These are phyloP conservation scores for Cadophora luteo-olivacea DNA, from an alignment of 2,329 filamentous ascomycete species.

Conservation along the genomic window DNA sequence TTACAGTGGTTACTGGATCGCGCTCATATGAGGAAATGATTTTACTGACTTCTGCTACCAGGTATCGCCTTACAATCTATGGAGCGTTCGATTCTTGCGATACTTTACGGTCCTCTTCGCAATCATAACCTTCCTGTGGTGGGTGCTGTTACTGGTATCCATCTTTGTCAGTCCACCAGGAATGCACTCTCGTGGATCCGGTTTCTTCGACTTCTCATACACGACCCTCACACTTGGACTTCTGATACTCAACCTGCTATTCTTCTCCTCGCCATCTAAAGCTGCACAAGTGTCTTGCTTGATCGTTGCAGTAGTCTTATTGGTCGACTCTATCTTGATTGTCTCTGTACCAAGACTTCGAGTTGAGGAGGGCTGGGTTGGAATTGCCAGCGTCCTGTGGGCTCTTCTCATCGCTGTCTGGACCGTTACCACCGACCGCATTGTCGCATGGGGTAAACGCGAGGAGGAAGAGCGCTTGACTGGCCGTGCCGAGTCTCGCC, in stretches of 20 bases:
- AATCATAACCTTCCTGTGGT: slow-evolving; percentile 83
- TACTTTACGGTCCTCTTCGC: slow-evolving; percentile 81
- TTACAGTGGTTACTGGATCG: not conserved
- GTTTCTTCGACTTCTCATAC: slow-evolving; percentile 88
- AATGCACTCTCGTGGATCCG: slow-evolving; percentile 86
- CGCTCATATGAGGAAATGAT: not conserved
- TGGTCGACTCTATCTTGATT: slow-evolving; percentile 81
- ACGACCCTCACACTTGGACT: slow-evolving; percentile 79
- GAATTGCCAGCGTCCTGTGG: slow-evolving; percentile 86
- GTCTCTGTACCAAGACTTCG: slow-evolving; percentile 76
- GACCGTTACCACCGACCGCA: slow-evolving; percentile 78
- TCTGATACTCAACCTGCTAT: slow-evolving; percentile 78
- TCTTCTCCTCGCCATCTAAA: slow-evolving; percentile 85
- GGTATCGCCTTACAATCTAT: slow-evolving; percentile 92
- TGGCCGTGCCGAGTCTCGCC: slow-evolving; percentile 83
- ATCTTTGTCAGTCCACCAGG: slow-evolving; percentile 90
- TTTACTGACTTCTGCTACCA: slow-evolving; percentile 37
- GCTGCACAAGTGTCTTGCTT: slow-evolving; percentile 77
- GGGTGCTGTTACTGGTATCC: slow-evolving; percentile 86
- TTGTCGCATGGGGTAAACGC: slow-evolving; percentile 88
- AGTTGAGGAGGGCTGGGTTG: slow-evolving; percentile 88
- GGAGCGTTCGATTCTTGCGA: slow-evolving; percentile 82
- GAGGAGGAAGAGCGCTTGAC: slow-evolving; percentile 94
- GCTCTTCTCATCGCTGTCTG: slow-evolving; percentile 80
- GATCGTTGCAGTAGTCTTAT: slow-evolving; percentile 69